Conservation (phyloP, 2,329 filamentous ascomycete species). For the Calonectria multiphialidica region DNA sequence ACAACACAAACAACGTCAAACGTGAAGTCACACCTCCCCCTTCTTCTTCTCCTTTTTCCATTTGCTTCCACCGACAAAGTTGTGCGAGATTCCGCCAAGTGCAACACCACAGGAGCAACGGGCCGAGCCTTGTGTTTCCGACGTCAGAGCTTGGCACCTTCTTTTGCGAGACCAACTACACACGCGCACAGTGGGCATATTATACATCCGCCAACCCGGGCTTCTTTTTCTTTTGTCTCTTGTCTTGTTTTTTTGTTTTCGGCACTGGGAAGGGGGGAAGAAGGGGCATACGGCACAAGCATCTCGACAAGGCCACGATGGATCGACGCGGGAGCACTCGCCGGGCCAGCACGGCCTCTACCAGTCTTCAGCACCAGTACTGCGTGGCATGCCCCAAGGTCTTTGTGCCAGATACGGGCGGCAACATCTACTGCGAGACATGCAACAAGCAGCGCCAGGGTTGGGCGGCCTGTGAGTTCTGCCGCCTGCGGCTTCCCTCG, state of each 20-base stretch:
- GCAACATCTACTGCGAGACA: background rate
- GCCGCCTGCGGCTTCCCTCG: background rate
- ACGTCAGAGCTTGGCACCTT: background rate
- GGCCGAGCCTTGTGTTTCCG: background rate
- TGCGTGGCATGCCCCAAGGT: constrained; percentile 16
- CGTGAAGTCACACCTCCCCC: too few relatives aligned
- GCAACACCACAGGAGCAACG: background rate
- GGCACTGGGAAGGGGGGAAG: background rate
- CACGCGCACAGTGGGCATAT: background rate
- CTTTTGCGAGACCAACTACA: background rate
- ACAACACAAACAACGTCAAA: too few relatives aligned
- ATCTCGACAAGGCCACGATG: background rate
- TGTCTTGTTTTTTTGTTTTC: background rate
- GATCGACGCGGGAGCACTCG: background rate
- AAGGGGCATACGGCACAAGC: background rate
- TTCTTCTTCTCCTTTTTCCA: background rate
- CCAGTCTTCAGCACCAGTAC: background rate
- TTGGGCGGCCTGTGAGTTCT: constrained; percentile 19
- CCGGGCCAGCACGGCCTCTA: background rate
- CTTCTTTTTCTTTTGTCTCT: background rate
- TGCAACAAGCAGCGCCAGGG: background rate
- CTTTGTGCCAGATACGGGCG: background rate
- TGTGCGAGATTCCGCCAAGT: background rate
- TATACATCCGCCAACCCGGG: too few relatives aligned
- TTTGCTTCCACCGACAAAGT: background rate